Evolutionary conservation across 306 rosid genomes (phyloP).

Genomic region (Alnus rubra): DNA sequence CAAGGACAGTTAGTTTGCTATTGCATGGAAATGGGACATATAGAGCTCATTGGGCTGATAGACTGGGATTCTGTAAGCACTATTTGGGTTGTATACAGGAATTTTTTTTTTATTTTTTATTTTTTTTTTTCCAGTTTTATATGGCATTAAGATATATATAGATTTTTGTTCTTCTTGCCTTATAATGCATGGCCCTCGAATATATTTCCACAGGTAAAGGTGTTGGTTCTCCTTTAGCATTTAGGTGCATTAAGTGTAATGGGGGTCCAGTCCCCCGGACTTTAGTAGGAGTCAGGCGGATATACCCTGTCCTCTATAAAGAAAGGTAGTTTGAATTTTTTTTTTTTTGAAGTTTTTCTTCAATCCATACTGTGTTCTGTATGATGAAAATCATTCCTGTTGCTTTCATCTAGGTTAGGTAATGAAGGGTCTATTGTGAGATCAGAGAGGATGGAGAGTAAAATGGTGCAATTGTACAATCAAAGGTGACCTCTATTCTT

Average conservation of each 20-base stretch:
- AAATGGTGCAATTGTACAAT: slow-evolving; percentile 49
- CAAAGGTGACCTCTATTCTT: slow-evolving; percentile 57
- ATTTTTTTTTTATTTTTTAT: slow-evolving; percentile 18
- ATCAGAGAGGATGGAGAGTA: slow-evolving; percentile 81
- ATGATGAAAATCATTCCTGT: slow-evolving; percentile 19
- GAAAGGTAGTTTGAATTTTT: slow-evolving; percentile 59
- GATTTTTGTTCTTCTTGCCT: slow-evolving; percentile 22
- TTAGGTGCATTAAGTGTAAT: slow-evolving; percentile 70
- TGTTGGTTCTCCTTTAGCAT: slow-evolving; percentile 78
- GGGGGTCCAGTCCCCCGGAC: slow-evolving; percentile 87
- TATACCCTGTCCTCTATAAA: slow-evolving; percentile 82
- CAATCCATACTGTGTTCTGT: slow-evolving; percentile 10
- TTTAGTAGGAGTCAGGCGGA: slow-evolving; percentile 71
- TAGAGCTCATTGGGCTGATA: slow-evolving; percentile 88
- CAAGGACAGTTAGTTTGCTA: slow-evolving; percentile 54
- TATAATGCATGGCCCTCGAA: slow-evolving; percentile 26
- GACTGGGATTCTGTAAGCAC: slow-evolving; percentile 80
- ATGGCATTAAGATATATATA: slow-evolving; percentile 12
- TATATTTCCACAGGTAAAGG: slow-evolving; percentile 52
- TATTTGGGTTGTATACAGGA: not conserved
- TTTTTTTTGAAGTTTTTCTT: slow-evolving; percentile 16
- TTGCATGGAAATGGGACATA: slow-evolving; percentile 90
- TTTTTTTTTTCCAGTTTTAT: slow-evolving; percentile 21
- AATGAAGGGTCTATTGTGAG: slow-evolving; percentile 70
- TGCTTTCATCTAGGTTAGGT: slow-evolving; percentile 54